Evolutionary conservation across 2,329 filamentous ascomycete species (phyloP).

Genomic region (Pestalotiopsis sp.): DNA sequence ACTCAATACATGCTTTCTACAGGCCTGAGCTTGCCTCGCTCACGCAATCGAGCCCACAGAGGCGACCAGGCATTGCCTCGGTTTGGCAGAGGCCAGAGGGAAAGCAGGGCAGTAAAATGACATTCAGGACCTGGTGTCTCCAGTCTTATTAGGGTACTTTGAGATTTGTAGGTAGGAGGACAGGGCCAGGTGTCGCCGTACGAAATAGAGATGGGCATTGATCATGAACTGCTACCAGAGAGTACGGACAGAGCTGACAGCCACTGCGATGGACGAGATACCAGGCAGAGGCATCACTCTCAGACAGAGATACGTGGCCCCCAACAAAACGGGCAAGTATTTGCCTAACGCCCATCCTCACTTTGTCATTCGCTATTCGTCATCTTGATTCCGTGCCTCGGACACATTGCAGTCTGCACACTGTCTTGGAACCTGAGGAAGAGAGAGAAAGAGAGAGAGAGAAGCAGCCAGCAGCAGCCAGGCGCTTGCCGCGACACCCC

Average conservation of each 20-base stretch:
- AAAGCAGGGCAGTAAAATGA: not conserved
- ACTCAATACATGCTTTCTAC: not conserved
- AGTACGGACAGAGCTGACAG: not conserved
- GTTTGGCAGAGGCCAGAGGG: not conserved
- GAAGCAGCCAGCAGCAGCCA: slow-evolving; percentile 8
- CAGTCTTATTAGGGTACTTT: not conserved
- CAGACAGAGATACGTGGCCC: slow-evolving; percentile 2
- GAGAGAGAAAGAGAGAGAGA: not conserved
- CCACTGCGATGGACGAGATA: not conserved
- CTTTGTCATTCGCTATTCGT: not conserved
- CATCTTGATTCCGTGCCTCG: slow-evolving; percentile 1
- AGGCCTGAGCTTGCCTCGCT: not conserved
- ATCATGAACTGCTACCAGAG: not conserved
- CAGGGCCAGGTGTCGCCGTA: not conserved
- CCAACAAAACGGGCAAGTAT: slow-evolving; percentile 5
- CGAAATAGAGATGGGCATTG: not conserved
- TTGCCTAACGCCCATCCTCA: slow-evolving; percentile 1
- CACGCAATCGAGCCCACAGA: not conserved
- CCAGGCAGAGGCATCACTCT: not conserved
- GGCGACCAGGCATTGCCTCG: not conserved
- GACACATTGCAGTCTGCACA: not conserved
- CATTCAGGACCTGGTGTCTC: not conserved
- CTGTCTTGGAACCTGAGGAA: not conserved
- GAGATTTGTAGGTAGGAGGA: not conserved
- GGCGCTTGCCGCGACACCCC: slow-evolving; percentile 17